phyloP scores from a whole-genome alignment of 2,329 filamentous ascomycete species.

The Alternaria dauci region DNA sequence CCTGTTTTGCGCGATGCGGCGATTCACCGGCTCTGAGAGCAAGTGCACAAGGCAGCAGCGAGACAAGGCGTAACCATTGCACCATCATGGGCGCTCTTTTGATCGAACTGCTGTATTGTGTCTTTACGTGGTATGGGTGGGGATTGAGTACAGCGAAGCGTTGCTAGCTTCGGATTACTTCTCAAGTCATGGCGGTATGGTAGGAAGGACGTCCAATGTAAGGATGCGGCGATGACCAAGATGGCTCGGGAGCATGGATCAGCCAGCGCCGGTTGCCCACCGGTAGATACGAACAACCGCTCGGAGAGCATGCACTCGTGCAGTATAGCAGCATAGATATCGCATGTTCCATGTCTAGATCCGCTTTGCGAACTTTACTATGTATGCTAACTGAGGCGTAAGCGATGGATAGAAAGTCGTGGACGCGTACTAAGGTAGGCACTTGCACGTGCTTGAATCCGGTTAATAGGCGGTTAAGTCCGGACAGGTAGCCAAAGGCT shows the following conservation, averaged over 20 bases:
- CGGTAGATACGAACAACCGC: not conserved
- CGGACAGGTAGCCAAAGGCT: not conserved
- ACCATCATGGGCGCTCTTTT: constrained; percentile 18
- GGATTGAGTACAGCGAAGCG: not conserved
- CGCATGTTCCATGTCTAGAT: not conserved
- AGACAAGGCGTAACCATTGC: constrained; percentile 20
- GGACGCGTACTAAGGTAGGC: not conserved
- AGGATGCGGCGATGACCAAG: constrained; percentile 4
- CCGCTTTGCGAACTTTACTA: not conserved
- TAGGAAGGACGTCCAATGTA: not conserved
- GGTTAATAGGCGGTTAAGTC: not conserved
- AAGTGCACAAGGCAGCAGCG: constrained; percentile 27
- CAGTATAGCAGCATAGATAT: not conserved
- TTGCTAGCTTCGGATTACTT: constrained; percentile 6
- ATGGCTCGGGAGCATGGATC: constrained; percentile 10
- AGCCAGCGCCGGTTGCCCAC: not conserved
- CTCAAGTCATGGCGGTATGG: constrained; percentile 15
- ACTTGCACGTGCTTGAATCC: constrained; percentile 17
- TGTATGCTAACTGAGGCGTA: not conserved
- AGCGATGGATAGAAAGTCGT: not conserved
- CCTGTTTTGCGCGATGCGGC: constrained; percentile 36
- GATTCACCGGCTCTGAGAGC: constrained; percentile 28
- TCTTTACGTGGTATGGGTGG: not conserved
- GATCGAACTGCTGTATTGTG: not conserved
- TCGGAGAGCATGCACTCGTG: not conserved